A percentile compares a stretch with the other conserved stretches of the same genome.
These are phyloP conservation scores for Cryptococcus deneoformans DNA, from an alignment of 1,284 basidiomycete genomes.

Conservation along the genomic window DNA sequence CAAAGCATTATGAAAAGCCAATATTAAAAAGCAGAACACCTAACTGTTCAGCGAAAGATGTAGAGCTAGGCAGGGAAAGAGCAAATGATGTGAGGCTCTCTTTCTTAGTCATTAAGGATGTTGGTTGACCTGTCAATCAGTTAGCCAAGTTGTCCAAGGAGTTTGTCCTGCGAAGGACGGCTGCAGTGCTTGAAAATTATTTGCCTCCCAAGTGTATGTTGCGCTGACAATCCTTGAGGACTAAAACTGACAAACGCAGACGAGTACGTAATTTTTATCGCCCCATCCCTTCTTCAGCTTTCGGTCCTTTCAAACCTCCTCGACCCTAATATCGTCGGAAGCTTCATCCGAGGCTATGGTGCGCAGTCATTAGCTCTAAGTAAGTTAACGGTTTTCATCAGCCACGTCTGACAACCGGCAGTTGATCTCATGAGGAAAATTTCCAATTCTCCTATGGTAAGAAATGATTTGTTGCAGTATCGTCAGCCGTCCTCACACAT, in stretches of 20 bases:
- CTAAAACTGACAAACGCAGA: constrained; percentile 54
- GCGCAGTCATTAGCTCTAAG: constrained; percentile 82
- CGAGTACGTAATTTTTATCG: constrained; percentile 91
- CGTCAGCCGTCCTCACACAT: neutral
- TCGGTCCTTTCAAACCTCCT: constrained; percentile 76
- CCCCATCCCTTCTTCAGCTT: constrained; percentile 76
- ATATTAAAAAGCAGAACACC: constrained; percentile 86
- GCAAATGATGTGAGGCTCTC: constrained; percentile 60
- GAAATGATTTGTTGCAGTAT: constrained; percentile 1
- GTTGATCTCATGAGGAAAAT: constrained; percentile 69
- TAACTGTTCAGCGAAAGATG: constrained; percentile 66
- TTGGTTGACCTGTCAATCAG: constrained; percentile 48
- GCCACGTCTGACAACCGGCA: constrained; percentile 2
- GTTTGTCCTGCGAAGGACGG: constrained; percentile 87
- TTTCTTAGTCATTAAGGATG: neutral
- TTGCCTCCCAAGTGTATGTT: constrained; percentile 80
- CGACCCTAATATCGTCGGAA: constrained; percentile 59
- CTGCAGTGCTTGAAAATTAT: constrained; percentile 74
- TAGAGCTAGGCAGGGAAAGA: constrained; percentile 70
- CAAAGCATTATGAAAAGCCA: constrained; percentile 79
- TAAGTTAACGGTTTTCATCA: constrained; percentile 34
- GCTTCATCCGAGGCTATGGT: constrained; percentile 65
- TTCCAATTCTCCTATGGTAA: constrained; percentile 79
- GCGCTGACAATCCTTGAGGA: constrained; percentile 5
- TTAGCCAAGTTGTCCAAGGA: constrained; percentile 72